Conservation (phyloP, 2,329 filamentous ascomycete species). For the Arachnomyces sp. region DNA sequence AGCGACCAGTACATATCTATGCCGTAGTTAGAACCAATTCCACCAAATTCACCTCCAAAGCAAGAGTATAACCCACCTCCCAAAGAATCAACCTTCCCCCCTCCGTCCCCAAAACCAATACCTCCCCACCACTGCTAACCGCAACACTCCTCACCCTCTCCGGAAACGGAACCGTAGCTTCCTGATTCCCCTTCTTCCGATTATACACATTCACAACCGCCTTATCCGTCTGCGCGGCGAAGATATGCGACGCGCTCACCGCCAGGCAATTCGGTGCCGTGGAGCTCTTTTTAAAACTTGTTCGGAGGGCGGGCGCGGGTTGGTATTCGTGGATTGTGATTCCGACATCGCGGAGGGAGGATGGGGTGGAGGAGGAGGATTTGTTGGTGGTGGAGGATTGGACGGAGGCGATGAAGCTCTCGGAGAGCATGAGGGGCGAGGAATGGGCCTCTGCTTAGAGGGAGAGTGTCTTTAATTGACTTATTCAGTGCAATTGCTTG, state of each 20-base stretch:
- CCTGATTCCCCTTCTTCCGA: constrained; percentile 72
- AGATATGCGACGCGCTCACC: constrained; percentile 72
- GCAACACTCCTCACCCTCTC: constrained; percentile 75
- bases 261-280: constrained; percentile 71
- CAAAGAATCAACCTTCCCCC: constrained; percentile 82
- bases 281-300: constrained; percentile 85
- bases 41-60: constrained; percentile 9
- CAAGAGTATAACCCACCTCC: constrained; percentile 59
- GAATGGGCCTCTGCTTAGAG: constrained; percentile 7
- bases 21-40: constrained; percentile 1
- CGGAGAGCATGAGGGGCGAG: constrained; percentile 37
- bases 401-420: constrained; percentile 40
- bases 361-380: constrained; percentile 32
- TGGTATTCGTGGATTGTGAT: constrained; percentile 80
- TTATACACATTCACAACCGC: constrained; percentile 90
- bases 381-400: constrained; percentile 27
- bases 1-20: constrained; percentile 37
- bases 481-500: too few relatives aligned
- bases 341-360: constrained; percentile 64
- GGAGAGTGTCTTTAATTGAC: too few relatives aligned
- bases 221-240: constrained; percentile 84
- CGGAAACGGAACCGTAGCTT: constrained; percentile 77
- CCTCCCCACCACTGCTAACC: constrained; percentile 47
- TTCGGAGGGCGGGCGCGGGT: constrained; percentile 64
- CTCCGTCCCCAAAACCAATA: constrained; percentile 71